Base-by-base conservation (phyloP, 148 eudicot genomes). In the Persicaria tinctoria region DNA sequence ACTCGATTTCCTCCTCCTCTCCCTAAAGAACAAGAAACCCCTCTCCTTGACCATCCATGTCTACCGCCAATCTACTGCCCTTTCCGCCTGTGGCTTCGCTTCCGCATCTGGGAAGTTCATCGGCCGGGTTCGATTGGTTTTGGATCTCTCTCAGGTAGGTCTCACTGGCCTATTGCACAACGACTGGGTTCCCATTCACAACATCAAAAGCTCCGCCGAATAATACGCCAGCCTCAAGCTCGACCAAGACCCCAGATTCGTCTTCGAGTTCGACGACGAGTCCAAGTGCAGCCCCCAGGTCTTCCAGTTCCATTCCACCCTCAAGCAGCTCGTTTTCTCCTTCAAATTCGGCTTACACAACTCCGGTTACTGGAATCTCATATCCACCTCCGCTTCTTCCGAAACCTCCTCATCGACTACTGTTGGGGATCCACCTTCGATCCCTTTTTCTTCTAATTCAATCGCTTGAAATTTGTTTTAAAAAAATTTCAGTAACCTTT, bases 281-380 rank as follows among this genome's bases (percentile, higher is more conserved):
- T 97, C 99, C 0, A 97, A 92, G 77, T 88, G 99, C 59, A 90
- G 97, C 63, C 99, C 99, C 1, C 99, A 96, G 54, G 93, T 96
- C 5, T 92, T 90, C 84, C 96, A 90, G 77, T 90, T 92, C 3
- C 88, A 92, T 77, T 97, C 97, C 68, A 88, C 82, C 78, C 79
- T 83, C 63, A 75, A 83, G 69, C 99, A 96, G 73, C 97, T 97
- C 27, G 97, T 92, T 70, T 96, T 96, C 47, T 85, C 96, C 59
- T 92, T 97, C 87, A 90, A 89, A 68, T 90, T 96, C 78, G 75
- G 97, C 44, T 87, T 86, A 77, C 82, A 92, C 68, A 87, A 80
- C 23, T 71, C 86, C 57, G 84, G 85, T 10, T 93, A 94, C 1
- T 82, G 84, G 55, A 84, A 75, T 72, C 78, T 83, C 44, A 82